Conservation (phyloP, 495 filamentous ascomycete species). For the Corynascus novoguineensis region DNA sequence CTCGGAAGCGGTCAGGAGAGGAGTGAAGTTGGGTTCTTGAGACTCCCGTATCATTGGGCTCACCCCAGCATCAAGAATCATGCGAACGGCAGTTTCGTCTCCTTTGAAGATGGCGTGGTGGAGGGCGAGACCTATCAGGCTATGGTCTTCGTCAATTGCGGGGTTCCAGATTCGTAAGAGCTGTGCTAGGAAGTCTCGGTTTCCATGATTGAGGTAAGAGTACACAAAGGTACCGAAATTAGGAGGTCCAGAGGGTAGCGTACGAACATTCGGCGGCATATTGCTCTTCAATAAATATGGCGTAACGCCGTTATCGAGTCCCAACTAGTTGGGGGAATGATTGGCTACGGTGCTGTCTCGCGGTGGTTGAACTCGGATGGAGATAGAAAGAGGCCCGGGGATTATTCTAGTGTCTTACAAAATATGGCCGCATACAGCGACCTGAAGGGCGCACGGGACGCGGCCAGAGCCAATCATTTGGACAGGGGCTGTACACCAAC, state of each 20-base stretch:
- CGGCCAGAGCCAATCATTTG: too few species aligned
- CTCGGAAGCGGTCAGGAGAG: not conserved
- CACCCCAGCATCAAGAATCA: slow-evolving; percentile 1
- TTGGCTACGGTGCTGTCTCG: too few species aligned
- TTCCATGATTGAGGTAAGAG: not conserved
- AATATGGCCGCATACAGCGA: too few species aligned
- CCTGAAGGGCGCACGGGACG: too few species aligned
- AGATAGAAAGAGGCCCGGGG: too few species aligned
- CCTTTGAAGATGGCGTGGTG: not conserved
- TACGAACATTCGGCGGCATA: too few species aligned
- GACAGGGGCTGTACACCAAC: too few species aligned
- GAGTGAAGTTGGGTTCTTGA: not conserved
- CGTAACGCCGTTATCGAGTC: too few species aligned
- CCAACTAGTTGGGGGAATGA: too few species aligned
- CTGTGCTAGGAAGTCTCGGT: not conserved
- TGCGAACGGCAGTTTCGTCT: slow-evolving; percentile 2
- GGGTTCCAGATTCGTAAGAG: not conserved
- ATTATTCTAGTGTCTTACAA: too few species aligned
- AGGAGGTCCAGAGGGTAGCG: not conserved
- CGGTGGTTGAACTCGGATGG: too few species aligned
- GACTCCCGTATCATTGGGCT: not conserved
- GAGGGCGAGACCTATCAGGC: not conserved
- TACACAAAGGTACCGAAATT: not conserved
- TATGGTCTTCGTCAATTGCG: not conserved
- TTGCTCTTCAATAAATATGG: too few species aligned